phyloP scores from a whole-genome alignment of 495 filamentous ascomycete species.

The Neurospora sp. region DNA sequence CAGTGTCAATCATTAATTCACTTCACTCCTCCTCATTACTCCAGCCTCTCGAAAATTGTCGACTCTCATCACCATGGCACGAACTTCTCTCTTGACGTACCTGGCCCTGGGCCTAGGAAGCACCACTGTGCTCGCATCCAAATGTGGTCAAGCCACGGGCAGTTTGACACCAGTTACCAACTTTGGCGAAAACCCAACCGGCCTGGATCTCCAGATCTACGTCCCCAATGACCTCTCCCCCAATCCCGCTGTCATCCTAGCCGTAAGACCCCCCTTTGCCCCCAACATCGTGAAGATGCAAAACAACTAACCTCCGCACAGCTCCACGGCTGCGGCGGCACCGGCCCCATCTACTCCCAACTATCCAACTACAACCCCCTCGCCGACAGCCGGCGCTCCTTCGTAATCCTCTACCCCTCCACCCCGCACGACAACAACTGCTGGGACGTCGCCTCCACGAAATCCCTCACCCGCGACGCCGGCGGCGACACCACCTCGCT shows the following conservation, averaged over 20 bases:
- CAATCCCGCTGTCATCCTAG: slow-evolving; percentile 31
- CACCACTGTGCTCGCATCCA: background rate
- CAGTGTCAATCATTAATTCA: background rate
- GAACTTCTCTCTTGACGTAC: background rate
- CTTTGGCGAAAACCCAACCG: slow-evolving; percentile 32
- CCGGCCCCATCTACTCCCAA: slow-evolving; percentile 30
- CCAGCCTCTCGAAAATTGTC: background rate
- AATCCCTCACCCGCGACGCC: slow-evolving; percentile 38
- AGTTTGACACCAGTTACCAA: slow-evolving; percentile 5
- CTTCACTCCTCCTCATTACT: background rate
- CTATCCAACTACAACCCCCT: slow-evolving; percentile 27
- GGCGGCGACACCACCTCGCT: slow-evolving; percentile 41
- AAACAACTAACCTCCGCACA: background rate
- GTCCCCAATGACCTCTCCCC: slow-evolving; percentile 24
- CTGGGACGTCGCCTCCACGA: slow-evolving; percentile 37
- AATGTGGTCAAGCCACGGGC: background rate
- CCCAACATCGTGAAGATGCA: background rate
- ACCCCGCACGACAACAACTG: slow-evolving; percentile 33
- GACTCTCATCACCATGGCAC: background rate
- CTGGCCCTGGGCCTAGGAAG: slow-evolving; percentile 2
- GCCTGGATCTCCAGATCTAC: slow-evolving; percentile 30
- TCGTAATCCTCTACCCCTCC: slow-evolving; percentile 38
- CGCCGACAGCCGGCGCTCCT: slow-evolving; percentile 30
- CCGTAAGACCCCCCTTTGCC: slow-evolving; percentile 16
- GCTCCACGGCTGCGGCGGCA: slow-evolving; percentile 34